Conservation (phyloP, 2,329 filamentous ascomycete genomes). For the Botrytis medusae region DNA sequence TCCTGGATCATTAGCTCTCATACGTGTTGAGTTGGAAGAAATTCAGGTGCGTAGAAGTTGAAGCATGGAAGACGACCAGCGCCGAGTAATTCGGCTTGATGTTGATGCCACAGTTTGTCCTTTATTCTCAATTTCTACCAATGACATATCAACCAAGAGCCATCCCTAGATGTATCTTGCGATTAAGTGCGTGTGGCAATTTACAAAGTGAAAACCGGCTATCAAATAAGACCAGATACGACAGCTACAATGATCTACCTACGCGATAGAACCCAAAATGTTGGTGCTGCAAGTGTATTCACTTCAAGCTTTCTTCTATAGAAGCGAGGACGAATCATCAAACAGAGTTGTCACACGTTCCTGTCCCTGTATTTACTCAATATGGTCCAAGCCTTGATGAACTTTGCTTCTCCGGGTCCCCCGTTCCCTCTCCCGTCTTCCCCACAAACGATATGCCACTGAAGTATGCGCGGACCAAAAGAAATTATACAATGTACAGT, state of each 20-base stretch:
- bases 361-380: neutral
- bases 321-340: neutral
- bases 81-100: neutral
- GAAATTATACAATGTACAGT: neutral
- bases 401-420: neutral
- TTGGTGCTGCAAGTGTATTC: neutral
- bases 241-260: neutral
- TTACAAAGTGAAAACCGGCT: neutral
- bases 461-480: neutral
- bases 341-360: neutral
- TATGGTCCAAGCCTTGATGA: neutral
- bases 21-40: neutral
- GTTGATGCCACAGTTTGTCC: neutral
- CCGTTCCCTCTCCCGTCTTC: neutral
- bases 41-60: neutral
- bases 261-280: neutral
- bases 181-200: neutral
- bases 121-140: neutral
- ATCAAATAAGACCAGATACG: neutral
- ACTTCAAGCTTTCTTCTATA: neutral
- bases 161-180: neutral
- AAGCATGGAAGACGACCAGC: neutral
- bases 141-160: neutral
- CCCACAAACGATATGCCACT: neutral
- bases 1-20: neutral